Evolutionary conservation across 2,329 filamentous ascomycete species (phyloP).

Genomic region (Aspergillus caelatus): DNA sequence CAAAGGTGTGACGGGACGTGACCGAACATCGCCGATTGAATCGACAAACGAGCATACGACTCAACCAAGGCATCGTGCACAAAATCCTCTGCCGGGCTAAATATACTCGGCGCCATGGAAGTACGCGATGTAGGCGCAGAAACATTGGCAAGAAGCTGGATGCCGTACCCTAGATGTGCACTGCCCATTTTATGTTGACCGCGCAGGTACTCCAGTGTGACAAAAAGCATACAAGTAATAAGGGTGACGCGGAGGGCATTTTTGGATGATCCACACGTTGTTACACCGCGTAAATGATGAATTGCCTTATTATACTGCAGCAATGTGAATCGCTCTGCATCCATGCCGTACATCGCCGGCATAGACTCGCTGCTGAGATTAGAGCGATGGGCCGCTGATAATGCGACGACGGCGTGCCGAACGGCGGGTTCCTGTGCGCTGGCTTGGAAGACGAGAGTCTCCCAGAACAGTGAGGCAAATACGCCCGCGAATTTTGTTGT

Average conservation of each 20-base stretch:
- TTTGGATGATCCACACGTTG: too few relatives aligned
- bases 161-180: background rate
- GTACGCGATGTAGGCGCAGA: too few relatives aligned
- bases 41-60: too few relatives aligned
- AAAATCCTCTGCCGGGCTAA: too few relatives aligned
- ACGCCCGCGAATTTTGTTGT: conserved; percentile 37
- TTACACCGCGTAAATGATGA: background rate
- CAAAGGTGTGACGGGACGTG: too few relatives aligned
- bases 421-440: conserved; percentile 44
- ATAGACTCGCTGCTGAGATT: background rate
- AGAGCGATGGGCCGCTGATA: background rate
- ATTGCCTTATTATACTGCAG: background rate
- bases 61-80: too few relatives aligned
- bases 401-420: conserved; percentile 42
- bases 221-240: background rate
- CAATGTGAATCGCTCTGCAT: background rate
- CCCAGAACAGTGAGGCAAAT: conserved; percentile 44
- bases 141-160: background rate
- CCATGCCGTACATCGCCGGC: background rate
- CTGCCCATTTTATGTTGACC: background rate
- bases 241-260: background rate
- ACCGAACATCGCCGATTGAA: too few relatives aligned
- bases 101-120: too few relatives aligned
- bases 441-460: conserved; percentile 43
- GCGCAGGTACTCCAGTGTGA: background rate